A percentile compares a stretch with the other conserved stretches of the same genome.
Evolutionary conservation across 768 basidiomycete species (phyloP).

Genomic region (Roridomyces roridus): DNA sequence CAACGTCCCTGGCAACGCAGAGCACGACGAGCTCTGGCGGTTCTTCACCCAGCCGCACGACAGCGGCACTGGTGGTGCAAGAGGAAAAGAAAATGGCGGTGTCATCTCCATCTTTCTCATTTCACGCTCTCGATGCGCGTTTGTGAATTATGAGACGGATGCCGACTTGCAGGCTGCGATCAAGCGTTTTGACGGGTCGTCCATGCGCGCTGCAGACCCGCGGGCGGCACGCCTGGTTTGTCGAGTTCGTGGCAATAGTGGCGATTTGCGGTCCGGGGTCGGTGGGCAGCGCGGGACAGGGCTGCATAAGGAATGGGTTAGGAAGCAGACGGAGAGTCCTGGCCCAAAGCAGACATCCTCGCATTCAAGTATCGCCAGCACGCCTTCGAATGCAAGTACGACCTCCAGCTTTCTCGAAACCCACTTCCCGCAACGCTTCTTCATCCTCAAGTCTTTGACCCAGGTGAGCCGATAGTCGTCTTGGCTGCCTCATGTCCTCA

Average conservation of each 20-base stretch:
- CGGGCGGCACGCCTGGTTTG: conserved; percentile 84
- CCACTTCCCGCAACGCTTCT: conserved; percentile 86
- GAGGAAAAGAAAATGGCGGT: conserved; percentile 28
- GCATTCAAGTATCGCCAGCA: conserved; percentile 38
- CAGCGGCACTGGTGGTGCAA: not conserved
- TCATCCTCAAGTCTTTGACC: conserved; percentile 89
- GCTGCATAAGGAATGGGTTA: conserved; percentile 83
- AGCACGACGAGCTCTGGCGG: conserved; percentile 83
- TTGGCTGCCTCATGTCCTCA: not conserved
- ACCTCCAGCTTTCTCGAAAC: conserved; percentile 78
- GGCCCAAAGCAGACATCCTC: too few species aligned
- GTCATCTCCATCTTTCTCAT: conserved; percentile 91
- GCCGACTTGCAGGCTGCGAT: conserved; percentile 71
- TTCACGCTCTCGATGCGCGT: conserved; percentile 91
- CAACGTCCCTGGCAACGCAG: conserved; percentile 86
- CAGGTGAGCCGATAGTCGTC: conserved; percentile 57
- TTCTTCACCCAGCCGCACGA: conserved; percentile 67
- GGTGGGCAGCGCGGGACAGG: conserved; percentile 89
- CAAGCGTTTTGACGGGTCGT: conserved; percentile 69
- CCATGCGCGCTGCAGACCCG: conserved; percentile 72
- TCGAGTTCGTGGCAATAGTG: conserved; percentile 78
- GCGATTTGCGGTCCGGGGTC: conserved; percentile 89
- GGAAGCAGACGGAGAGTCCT: conserved; percentile 45
- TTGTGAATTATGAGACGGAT: conserved; percentile 84
- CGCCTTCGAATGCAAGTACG: conserved; percentile 68